These are phyloP conservation scores for Diplosphaera chodatii DNA, from an alignment of 139 green algal species.

Conservation along the genomic window DNA sequence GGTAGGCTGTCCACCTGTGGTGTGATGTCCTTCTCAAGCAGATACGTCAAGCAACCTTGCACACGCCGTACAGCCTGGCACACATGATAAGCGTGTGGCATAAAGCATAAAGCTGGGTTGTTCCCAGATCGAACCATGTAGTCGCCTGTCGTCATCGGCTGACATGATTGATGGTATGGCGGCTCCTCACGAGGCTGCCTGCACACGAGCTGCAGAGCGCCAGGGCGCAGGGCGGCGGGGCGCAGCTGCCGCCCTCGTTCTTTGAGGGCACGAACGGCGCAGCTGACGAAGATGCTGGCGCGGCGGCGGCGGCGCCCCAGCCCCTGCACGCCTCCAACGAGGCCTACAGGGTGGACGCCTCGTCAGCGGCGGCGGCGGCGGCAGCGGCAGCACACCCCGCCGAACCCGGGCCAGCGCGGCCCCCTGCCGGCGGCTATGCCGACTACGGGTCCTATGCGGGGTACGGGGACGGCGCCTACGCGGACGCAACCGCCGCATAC, in stretches of 20 bases:
- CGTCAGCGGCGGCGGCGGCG: neutral
- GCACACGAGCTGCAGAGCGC: slow-evolving; percentile 8
- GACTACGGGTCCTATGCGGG: neutral
- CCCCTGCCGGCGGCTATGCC: neutral
- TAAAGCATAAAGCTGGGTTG: too few species aligned
- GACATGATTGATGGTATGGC: too few species aligned
- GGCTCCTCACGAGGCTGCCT: too few species aligned
- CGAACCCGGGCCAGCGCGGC: neutral
- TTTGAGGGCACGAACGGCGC: neutral
- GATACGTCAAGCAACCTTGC: too few species aligned
- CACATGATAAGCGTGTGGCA: too few species aligned
- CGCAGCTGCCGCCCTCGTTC: neutral
- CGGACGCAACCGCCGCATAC: neutral
- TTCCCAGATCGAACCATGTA: too few species aligned
- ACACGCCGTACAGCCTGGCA: too few species aligned
- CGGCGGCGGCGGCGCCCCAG: too few species aligned
- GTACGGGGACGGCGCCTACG: neutral
- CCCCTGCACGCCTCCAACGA: slow-evolving; percentile 11
- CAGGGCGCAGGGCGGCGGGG: neutral
- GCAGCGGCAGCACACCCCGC: too few species aligned
- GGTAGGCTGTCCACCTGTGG: neutral
- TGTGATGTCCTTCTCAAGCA: too few species aligned
- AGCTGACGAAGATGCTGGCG: neutral
- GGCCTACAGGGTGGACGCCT: slow-evolving; percentile 16
- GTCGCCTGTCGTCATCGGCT: too few species aligned